phyloP scores from a whole-genome alignment of 1,284 basidiomycete genomes.

The Ceratobasidium papillatum region DNA sequence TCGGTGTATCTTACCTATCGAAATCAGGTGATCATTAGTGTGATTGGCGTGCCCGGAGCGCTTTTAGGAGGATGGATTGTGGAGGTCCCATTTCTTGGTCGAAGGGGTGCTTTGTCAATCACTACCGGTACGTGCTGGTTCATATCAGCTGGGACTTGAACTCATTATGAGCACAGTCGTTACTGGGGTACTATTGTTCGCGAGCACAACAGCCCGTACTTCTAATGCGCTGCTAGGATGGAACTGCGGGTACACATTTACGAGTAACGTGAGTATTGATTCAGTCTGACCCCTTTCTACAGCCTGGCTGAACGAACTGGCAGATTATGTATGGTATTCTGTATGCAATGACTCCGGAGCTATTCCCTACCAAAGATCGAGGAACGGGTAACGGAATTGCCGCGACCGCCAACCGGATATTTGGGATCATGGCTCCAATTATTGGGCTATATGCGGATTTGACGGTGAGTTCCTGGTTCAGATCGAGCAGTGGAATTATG shows the following conservation, averaged over 20 bases:
- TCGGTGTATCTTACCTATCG: constrained; percentile 71
- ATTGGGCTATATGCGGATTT: constrained; percentile 70
- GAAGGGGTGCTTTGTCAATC: constrained; percentile 68
- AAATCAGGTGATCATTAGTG: constrained; percentile 73
- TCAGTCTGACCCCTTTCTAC: constrained; percentile 7
- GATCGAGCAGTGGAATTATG: too few relatives aligned
- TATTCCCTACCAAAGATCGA: constrained; percentile 74
- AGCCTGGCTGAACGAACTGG: too few relatives aligned
- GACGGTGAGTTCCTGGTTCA: constrained; percentile 43
- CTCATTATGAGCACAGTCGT: constrained; percentile 54
- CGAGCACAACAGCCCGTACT: constrained; percentile 69
- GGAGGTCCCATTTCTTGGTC: constrained; percentile 65
- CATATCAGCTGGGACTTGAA: neutral
- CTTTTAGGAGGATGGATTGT: constrained; percentile 68
- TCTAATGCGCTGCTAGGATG: constrained; percentile 72
- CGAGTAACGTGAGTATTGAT: constrained; percentile 59
- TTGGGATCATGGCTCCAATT: constrained; percentile 71
- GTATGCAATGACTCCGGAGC: constrained; percentile 64
- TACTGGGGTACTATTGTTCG: constrained; percentile 74
- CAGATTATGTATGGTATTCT: constrained; percentile 78
- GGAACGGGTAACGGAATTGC: constrained; percentile 76
- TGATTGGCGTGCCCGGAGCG: constrained; percentile 74
- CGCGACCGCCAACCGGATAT: constrained; percentile 67
- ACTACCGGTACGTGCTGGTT: constrained; percentile 58
- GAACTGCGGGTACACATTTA: constrained; percentile 75